Evolutionary conservation across 768 basidiomycete species (phyloP), one percentile per base, ranked within the genome.

Genomic region (Boletus edulis): DNA sequence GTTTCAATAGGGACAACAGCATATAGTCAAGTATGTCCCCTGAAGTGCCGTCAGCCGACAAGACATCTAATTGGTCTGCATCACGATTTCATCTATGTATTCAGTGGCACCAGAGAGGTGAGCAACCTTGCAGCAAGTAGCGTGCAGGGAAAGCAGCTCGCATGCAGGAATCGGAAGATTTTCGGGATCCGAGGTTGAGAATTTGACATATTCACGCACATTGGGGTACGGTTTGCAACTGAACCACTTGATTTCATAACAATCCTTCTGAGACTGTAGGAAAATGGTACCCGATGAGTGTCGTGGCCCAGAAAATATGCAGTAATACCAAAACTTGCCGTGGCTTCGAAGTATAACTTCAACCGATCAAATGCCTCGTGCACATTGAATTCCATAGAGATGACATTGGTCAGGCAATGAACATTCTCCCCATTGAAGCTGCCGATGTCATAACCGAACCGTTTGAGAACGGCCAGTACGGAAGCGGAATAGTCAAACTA

Each of bases 61-160:
- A 35, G 11, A 46, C 38, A 20, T 32, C 38, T 3, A 51, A 3
- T 4, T 46, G 4, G 12, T 59, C 55, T 35, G 44, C 51, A 40
- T 60, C 56, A 3, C 20, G 17, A 47, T 46, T 9, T 43, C 5
- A 12, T 66, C 62, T 4, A 63, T 63, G 24, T 59, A 38, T 15
- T 64, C 52, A 13, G 44, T 35, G 0, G 66, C 52, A 35, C 62
- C 66, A 5, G 67, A 65, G 2, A 68, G 31, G 39, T 63, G 57
- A 11, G 62, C 62, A 32, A 68, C 64, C 45, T 65, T 62, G 40
- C 48, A 58, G 46, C 64, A 67, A 45, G 57, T 54, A 14, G 65
- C 60, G 44, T 68, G 63, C 29, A 65, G 13, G 8, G 49, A 52
- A 15, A 67, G 57, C 27, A 58, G 47, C 32, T 58, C 35, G 2